Conservation (phyloP, 805 yeast genomes). For the Candida broadrunensis region DNA sequence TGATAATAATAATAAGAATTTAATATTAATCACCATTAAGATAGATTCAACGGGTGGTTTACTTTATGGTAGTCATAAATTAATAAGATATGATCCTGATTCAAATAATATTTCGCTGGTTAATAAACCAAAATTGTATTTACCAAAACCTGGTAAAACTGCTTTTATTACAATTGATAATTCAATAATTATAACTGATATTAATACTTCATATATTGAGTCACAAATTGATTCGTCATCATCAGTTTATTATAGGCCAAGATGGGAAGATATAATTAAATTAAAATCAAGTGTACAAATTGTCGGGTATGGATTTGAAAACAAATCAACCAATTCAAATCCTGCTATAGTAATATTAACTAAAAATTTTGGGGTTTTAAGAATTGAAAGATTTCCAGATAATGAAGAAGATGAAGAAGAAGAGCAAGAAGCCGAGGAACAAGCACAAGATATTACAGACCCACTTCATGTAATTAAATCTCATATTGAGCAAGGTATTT, state of each 20-base stretch:
- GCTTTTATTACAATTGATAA: constrained; percentile 60
- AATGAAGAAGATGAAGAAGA: constrained; percentile 2
- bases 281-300: constrained; percentile 53
- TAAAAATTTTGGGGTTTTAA: constrained; percentile 57
- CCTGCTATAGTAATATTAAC: constrained; percentile 50
- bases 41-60: constrained; percentile 50
- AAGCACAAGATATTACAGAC: constrained; percentile 11
- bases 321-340: constrained; percentile 24
- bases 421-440: constrained; percentile 11
- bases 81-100: constrained; percentile 40
- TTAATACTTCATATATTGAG: constrained; percentile 35
- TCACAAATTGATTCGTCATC: constrained; percentile 12
- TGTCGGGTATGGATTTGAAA: constrained; percentile 59
- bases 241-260: constrained; percentile 31
- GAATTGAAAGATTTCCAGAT: constrained; percentile 46
- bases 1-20: constrained; percentile 19
- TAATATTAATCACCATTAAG: constrained; percentile 53
- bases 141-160: constrained; percentile 58
- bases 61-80: constrained; percentile 62
- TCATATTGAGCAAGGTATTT: constrained; percentile 82
- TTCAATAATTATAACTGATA: constrained; percentile 65
- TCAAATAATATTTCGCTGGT: constrained; percentile 6
- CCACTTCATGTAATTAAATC: constrained; percentile 51
- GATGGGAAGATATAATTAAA: constrained; percentile 81
- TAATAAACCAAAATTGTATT: constrained; percentile 44